Base-by-base conservation (phyloP, 2,329 filamentous ascomycete genomes). In the Cercospora zeae-maydis region DNA sequence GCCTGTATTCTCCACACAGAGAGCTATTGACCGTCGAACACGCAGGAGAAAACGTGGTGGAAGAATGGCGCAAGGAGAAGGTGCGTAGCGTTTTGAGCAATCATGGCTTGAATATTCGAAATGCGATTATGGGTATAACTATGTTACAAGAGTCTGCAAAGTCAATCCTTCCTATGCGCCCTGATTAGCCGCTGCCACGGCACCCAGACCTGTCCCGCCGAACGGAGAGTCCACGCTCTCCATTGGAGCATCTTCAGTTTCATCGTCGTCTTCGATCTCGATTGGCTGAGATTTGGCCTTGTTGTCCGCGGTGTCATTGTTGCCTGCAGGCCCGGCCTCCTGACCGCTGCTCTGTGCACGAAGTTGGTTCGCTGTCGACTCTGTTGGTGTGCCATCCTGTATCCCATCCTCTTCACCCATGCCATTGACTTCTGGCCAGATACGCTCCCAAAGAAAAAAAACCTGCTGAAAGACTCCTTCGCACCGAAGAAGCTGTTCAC, bases 361-460 rank as follows among this genome's bases (percentile, higher is more conserved):
- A 13, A 57, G 57, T 36, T 63, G 55, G 10, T 39, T 36, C 51
- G 57, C 31, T 27, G 56, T 21, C 33, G 51, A 45, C 6, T 55
- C 64, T 42, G 52, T 27, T 8, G 56, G 59, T 39, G 58, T 52
- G 34, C 45, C 60, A 16, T 63, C 63, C 45, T 65, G 55, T 7
- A 67, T 71, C 45, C 79, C 78, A 47, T 78, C 74, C 56, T 78
- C 77, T 64, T 81, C 78, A 19, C 80, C 80, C 78, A 81, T 81
- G 58, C 78, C 79, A 56, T 81, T 76, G 45, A 82, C 79, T 45
- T 80, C 77, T 0, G 80, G 80, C 80, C 80, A 82, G 66, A 80
- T 79, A 47, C 78, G 76, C 66, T 80, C 77, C 71, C 78, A 79
- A 2, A 82, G 71, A 75, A 78, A 81, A 62, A 80, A 76, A 11